These are phyloP conservation scores for Blastobotrys capitulatus DNA, from an alignment of 1,139 yeast species.

Conservation along the genomic window DNA sequence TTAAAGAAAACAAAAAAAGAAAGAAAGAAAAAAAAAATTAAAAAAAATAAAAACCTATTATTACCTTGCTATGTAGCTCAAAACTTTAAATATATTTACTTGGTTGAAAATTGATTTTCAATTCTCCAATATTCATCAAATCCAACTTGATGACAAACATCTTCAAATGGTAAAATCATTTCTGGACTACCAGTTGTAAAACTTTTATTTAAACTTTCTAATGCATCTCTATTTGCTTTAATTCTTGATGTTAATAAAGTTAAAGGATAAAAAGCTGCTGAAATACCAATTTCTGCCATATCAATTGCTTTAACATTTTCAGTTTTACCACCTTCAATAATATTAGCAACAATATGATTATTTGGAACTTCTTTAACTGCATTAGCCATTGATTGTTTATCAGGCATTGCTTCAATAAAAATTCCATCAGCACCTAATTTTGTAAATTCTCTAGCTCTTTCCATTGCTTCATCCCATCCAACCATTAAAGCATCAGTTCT, in stretches of 20 bases:
- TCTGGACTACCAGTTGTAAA: slow-evolving; percentile 13
- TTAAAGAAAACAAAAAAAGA: neutral
- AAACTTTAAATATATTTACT: no score
- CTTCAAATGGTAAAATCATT: slow-evolving; percentile 15
- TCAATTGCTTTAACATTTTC: slow-evolving; percentile 14
- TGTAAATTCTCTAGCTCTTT: slow-evolving; percentile 14
- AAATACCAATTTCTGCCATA: slow-evolving; percentile 14
- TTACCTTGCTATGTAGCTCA: neutral
- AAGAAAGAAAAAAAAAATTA: neutral
- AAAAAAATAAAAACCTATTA: no score
- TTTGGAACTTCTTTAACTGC: slow-evolving; percentile 14
- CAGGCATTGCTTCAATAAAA: slow-evolving; percentile 17
- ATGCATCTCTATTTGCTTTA: slow-evolving; percentile 15
- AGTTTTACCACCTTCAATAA: slow-evolving; percentile 19
- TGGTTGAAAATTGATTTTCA: slow-evolving; percentile 9
- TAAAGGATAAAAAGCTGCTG: slow-evolving; percentile 16
- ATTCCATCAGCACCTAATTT: slow-evolving; percentile 16
- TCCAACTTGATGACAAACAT: slow-evolving; percentile 17
- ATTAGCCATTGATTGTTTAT: slow-evolving; percentile 12
- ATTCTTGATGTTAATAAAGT: slow-evolving; percentile 15
- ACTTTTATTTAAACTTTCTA: slow-evolving; percentile 12
- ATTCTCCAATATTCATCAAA: slow-evolving; percentile 14
- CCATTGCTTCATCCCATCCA: slow-evolving; percentile 15
- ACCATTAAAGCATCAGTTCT: slow-evolving; percentile 16
- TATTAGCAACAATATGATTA: slow-evolving; percentile 15